Evolutionary conservation across 345 rosid genomes (phyloP), one percentile per base, ranked within the genome.

Genomic region (Ceriops decandra): DNA sequence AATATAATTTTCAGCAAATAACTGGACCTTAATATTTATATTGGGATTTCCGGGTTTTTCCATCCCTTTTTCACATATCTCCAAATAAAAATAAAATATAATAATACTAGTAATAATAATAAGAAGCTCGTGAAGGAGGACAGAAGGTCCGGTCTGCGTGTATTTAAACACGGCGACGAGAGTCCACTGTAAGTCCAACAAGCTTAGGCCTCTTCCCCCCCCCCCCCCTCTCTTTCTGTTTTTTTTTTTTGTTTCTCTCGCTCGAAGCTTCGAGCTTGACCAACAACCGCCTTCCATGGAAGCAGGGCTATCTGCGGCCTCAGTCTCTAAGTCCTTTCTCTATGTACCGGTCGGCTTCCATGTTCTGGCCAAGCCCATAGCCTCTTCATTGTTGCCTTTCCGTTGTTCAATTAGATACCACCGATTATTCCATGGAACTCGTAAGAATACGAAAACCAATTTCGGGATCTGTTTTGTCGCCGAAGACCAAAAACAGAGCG

Each of bases 391-490:
- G 49, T 13, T 49, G 42, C 56, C 33, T 31, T 79, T 70, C 69
- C 47, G 79, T 69, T 70, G 71, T 36, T 52, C 81, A 3, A 63
- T 70, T 60, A 75, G 78, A 51, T 30, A 33, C 35, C 68, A 2
- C 72, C 32, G 62, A 46, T 2, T 57, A n/a, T 51, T 42, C 58
- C 51, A 30, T 42, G 63, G 71, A 10, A 20, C 62, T 24, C 68
- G 64, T 52, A 73, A 76, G 69, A 86, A 73, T 52, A 73, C 77
- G 69, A 86, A 73, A 74, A 21, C 71, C 6, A 63, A 67, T n/a
- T 76, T 80, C 28, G 63, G 93, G 2, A 81, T 88, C 35, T 87
- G 90, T 63, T 88, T 86, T 68, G 93, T 90, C 5, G 66, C 86
- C 2, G 88, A 85, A n/a, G 88, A 86, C 20, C 61, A 81, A 38